Base-by-base conservation (phyloP, 2,329 filamentous ascomycete genomes). In the Diaporthe destruens region DNA sequence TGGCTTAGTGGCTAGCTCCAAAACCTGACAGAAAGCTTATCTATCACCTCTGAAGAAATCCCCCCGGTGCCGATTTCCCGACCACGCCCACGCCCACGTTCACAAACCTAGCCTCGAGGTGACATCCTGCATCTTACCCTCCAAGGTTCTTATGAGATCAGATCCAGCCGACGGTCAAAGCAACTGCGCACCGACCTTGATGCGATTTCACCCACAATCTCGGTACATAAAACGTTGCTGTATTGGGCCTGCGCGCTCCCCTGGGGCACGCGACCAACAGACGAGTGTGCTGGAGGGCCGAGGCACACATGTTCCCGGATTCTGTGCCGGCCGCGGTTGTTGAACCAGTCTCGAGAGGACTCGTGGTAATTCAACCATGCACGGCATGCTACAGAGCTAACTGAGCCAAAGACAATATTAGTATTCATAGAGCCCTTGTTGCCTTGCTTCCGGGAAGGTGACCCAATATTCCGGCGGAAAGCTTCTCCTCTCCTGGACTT, bases 1-100 rank as follows among this genome's bases (percentile, higher is more conserved):
- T 51, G 44, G 61, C 29, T 36, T 20, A 51, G 61, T 51, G 44
- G 29, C 61, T 47, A 51, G 29, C 44, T 25, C 61, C 29, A 65
- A 49, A 49, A 65, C 61, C 61, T 51, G 61, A 39, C 61, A 53
- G 61, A 66, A 66, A 66, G 61, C 61, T 66, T 66, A 29, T 66
- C 47, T 66, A 29, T 66, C 47, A 36, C 39, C 12, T 34, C 12
- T 9, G 47, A 23, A 47, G 4, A 39, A 53, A 66, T 18, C 61
- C 32, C 61, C n/a, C n/a, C n/a, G n/a, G n/a, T n/a, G n/a, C n/a
- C 47, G 47, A 66, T 20, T 36, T 53, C 61, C 61, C 61, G 47
- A 53, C 47, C 47, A 51, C 47, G 12, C 47, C 47, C 47, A 51
- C 47, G 12, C 47, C n/a, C n/a, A 25, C 9, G 9, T 47, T 18